Base-by-base conservation (phyloP, 768 basidiomycete species). In the Paxillus ammoniavirescens region DNA sequence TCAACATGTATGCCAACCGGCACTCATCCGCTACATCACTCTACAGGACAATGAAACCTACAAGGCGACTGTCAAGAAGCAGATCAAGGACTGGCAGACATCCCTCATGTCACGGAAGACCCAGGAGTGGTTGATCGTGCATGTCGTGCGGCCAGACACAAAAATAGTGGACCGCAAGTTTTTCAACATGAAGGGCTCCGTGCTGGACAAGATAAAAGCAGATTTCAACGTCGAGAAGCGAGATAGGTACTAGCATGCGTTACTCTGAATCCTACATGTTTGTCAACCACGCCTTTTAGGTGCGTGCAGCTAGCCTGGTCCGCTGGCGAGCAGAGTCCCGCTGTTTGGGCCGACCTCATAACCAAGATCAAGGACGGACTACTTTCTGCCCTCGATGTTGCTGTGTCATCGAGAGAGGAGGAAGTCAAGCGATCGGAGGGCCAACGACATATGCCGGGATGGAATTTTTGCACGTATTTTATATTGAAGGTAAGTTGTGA, bases 401-500 rank as follows among this genome's bases (percentile, higher is more conserved):
- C 89, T 2, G 78, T 98, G 38, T 72, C 79, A 9, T 83, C 84
- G 53, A 80, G 93, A 14, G 92, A 95, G 64, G 97, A 98, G 42
- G 94, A 97, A 56, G 88, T 98, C 3, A 87, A 80, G 61, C 82
- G 92, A 36, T 92, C 91, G 0, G 96, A 99, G 65, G 80, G 83
- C 45, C 92, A 98, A 69, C 80, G 91, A 51, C 81, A 88, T 61
- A 90, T 94, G 83, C 93, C 93, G 1, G 96, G 97, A 8, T 99
- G 97, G 97, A 97, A 97, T 65, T 99, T 97, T 66, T 95, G 94
- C 68, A 94, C 90, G 0, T 98, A 95, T 75, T 98, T 98, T 71
- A 84, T 94, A 47, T 76, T 95, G 36, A 99, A 98, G 84, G 96
- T 93, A 50, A 52, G 76, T 48, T n/a, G 21, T 47, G 54, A 49